Base-by-base conservation (phyloP, 257 asterid species). In the Penstemon barbatus region DNA sequence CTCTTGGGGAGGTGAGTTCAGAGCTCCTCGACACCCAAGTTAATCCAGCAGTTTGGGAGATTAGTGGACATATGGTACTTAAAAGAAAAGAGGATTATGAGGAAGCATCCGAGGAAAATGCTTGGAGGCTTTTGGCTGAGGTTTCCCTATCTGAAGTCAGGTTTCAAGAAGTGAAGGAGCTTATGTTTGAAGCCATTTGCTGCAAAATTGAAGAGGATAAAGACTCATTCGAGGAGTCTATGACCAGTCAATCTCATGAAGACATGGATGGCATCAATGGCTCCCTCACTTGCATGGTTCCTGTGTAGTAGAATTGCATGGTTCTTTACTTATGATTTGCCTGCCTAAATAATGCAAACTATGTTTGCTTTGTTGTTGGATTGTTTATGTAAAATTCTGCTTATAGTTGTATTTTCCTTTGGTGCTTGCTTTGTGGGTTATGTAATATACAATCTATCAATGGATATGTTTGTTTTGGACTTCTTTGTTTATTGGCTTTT, bases 31-130 rank as follows among this genome's bases (percentile, higher is more conserved):
- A 93, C 66, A 93, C 98, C 13, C 98, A 93, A 82, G 98, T 93
- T 8, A 93, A 93, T 75, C 98, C 98, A 1, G 97, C 96, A 0
- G 99, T 93, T 8, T 90, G 99, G 99, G 99, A 93, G 85, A 90
- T 93, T 5, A 93, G 99, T 56, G 99, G 99, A 46, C 99, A 93
- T 63, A 93, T 93, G 95, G 97, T 93, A 11, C 71, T 93, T 77
- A 93, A 93, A 71, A 82, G 97, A 50, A 93, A 88, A 88, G 64
- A 81, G 74, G 99, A 93, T 57, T 93, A 84, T 18, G 96, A 90
- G 57, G 96, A 68, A 42, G 99, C 99, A 25, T 81, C 92, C 0
- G 96, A 90, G 79, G 92, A 76, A 33, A 90, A 93, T n/a, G 99
- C 97, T 11, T 88, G 97, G 95, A 83, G 86, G 81, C 96, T 93